Evolutionary conservation across 805 yeast species (phyloP).

Genomic region (Yamadazyma nakazawae): DNA sequence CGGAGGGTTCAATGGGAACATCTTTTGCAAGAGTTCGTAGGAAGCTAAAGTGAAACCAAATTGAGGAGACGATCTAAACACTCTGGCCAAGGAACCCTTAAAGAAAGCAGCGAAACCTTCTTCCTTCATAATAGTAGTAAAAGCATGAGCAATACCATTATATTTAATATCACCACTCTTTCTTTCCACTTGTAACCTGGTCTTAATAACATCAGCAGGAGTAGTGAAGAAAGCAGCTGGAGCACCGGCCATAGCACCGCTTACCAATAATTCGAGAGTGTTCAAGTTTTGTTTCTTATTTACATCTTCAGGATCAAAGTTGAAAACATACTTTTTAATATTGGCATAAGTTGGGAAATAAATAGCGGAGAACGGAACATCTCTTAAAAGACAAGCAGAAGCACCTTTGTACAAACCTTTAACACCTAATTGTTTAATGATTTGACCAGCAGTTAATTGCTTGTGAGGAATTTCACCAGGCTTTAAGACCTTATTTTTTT

Average conservation of each 20-base stretch:
- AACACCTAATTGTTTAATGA: conserved; percentile 76
- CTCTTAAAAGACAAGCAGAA: conserved; percentile 85
- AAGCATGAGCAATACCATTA: conserved; percentile 75
- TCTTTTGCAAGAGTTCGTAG: conserved; percentile 80
- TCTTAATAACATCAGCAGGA: conserved; percentile 95
- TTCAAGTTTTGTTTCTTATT: conserved; percentile 57
- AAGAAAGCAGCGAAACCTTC: conserved; percentile 86
- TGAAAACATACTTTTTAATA: conserved; percentile 75
- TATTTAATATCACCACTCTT: conserved; percentile 75
- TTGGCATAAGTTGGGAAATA: conserved; percentile 97
- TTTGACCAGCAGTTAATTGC: conserved; percentile 57
- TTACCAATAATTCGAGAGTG: conserved; percentile 77
- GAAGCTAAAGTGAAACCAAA: conserved; percentile 98
- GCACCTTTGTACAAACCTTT: conserved; percentile 90
- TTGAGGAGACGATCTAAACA: conserved; percentile 93
- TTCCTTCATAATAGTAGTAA: conserved; percentile 65
- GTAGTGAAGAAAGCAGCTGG: conserved; percentile 97
- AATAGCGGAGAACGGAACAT: conserved; percentile 94
- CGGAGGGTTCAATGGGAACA: conserved; percentile 66
- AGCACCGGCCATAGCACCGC: conserved; percentile 97
- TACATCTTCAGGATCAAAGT: conserved; percentile 71
- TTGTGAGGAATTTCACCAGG: conserved; percentile 41
- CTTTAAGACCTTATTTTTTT: conserved; percentile 33
- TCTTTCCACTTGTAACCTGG: conserved; percentile 85
- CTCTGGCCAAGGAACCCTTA: conserved; percentile 96